These are phyloP conservation scores for Yarrowia sp. DNA, from an alignment of 805 yeast genomes.

Conservation along the genomic window DNA sequence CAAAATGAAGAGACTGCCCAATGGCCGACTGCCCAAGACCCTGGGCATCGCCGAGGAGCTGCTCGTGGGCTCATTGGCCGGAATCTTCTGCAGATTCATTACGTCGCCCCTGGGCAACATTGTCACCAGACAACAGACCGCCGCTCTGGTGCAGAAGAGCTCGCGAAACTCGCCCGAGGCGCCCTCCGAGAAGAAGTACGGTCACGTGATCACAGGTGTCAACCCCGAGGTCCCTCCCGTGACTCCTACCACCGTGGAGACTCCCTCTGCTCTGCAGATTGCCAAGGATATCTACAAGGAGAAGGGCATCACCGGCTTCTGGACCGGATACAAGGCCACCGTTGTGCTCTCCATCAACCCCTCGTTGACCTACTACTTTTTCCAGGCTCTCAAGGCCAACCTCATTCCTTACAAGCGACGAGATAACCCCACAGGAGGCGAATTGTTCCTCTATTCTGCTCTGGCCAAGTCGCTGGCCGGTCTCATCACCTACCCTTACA, in stretches of 20 bases:
- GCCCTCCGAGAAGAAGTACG: constrained; percentile 3
- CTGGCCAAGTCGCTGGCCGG: constrained; percentile 72
- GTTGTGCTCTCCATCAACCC: constrained; percentile 48
- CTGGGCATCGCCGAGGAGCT: constrained; percentile 48
- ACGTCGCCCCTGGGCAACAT: constrained; percentile 48
- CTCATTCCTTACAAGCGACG: constrained; percentile 44
- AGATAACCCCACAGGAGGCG: constrained; percentile 49
- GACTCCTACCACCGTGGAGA: constrained; percentile 1
- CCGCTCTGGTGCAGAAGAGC: constrained; percentile 39
- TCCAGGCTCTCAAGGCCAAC: constrained; percentile 45
- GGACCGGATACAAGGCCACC: constrained; percentile 50
- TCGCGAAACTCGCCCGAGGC: not conserved
- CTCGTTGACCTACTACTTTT: constrained; percentile 50
- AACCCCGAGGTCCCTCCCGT: not conserved
- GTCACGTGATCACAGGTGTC: constrained; percentile 15
- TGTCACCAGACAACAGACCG: constrained; percentile 48
- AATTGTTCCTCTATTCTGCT: constrained; percentile 72
- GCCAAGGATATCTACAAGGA: constrained; percentile 45
- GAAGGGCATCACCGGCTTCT: constrained; percentile 49
- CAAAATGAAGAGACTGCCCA: constrained; percentile 40
- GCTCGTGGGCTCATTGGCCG: constrained; percentile 48
- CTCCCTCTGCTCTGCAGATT: constrained; percentile 40
- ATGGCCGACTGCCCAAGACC: constrained; percentile 46
- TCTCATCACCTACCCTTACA: constrained; percentile 75
- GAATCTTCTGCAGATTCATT: constrained; percentile 48